These are phyloP conservation scores for Stagonosporopsis rhizophila DNA, from an alignment of 2,329 filamentous ascomycete genomes.

Conservation along the genomic window DNA sequence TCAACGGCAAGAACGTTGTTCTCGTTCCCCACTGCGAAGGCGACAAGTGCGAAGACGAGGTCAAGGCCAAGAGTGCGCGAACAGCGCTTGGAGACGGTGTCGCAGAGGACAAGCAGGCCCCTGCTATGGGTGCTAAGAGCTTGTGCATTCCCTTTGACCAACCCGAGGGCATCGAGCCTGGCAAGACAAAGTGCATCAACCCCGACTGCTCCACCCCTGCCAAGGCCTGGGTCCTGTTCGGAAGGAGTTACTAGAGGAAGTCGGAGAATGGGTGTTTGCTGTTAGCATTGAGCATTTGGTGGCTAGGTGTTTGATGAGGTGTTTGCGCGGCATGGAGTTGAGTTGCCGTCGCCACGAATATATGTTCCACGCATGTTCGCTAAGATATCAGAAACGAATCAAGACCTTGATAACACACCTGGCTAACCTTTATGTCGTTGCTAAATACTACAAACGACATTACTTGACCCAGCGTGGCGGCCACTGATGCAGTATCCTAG, in stretches of 20 bases:
- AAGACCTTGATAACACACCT: constrained; percentile 3
- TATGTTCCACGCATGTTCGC: constrained; percentile 8
- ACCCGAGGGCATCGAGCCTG: constrained; percentile 78
- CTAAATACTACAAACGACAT: not conserved
- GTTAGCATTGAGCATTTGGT: constrained; percentile 29
- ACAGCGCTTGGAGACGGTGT: constrained; percentile 73
- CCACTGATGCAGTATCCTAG: not conserved
- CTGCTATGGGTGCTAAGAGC: constrained; percentile 78
- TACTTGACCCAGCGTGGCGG: not conserved
- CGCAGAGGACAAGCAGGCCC: constrained; percentile 74
- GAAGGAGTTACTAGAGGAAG: constrained; percentile 56
- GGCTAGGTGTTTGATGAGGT: constrained; percentile 29
- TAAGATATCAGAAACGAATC: constrained; percentile 10
- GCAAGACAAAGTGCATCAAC: constrained; percentile 90
- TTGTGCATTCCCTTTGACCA: constrained; percentile 85
- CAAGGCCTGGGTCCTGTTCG: constrained; percentile 92
- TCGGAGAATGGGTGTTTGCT: constrained; percentile 1
- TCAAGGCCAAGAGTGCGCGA: constrained; percentile 89
- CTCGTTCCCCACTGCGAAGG: constrained; percentile 89
- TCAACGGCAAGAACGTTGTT: constrained; percentile 91
- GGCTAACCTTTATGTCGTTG: no score
- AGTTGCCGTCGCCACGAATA: constrained; percentile 6
- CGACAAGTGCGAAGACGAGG: constrained; percentile 86
- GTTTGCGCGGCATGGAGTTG: constrained; percentile 20
- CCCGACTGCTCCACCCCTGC: constrained; percentile 80